A percentile compares a stretch with the other conserved stretches of the same genome.
phyloP scores from a whole-genome alignment of 2,329 filamentous ascomycete genomes.

The Neofusicoccum sp. region DNA sequence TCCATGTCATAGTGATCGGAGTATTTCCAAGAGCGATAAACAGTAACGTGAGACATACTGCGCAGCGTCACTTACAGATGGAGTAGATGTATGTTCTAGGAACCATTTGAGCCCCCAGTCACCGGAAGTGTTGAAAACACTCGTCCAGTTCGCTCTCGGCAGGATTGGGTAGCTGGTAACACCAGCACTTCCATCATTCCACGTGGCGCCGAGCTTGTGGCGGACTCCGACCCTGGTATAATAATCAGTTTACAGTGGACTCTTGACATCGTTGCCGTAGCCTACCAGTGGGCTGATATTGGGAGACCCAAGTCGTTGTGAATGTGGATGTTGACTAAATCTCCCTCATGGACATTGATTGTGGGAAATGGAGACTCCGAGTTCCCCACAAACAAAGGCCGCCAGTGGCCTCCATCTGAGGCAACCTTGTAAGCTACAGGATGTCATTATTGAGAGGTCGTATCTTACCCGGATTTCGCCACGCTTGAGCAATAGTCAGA shows the following conservation, averaged over 20 bases:
- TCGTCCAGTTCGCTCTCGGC: constrained; percentile 22
- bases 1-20: too few relatives aligned
- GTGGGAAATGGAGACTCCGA: constrained; percentile 21
- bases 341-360: constrained; percentile 21
- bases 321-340: constrained; percentile 21
- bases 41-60: too few relatives aligned
- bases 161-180: constrained; percentile 22
- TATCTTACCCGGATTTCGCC: constrained; percentile 20
- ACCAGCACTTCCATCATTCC: constrained; percentile 23
- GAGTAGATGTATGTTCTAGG: constrained; percentile 22
- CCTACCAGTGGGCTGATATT: constrained; percentile 19
- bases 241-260: neutral
- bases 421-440: too few relatives aligned
- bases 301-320: constrained; percentile 21
- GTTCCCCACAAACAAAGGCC: constrained; percentile 22
- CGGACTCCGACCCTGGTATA: constrained; percentile 6
- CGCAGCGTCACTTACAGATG: constrained; percentile 10
- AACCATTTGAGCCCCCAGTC: constrained; percentile 24
- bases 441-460: too few relatives aligned
- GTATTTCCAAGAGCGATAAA: too few relatives aligned
- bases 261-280: neutral
- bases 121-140: constrained; percentile 21
- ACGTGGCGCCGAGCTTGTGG: constrained; percentile 20
- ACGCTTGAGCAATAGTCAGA: constrained; percentile 20
- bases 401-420: constrained; percentile 22